Conservation (phyloP, 257 asterid species). For the Nicotiana sylvestris region DNA sequence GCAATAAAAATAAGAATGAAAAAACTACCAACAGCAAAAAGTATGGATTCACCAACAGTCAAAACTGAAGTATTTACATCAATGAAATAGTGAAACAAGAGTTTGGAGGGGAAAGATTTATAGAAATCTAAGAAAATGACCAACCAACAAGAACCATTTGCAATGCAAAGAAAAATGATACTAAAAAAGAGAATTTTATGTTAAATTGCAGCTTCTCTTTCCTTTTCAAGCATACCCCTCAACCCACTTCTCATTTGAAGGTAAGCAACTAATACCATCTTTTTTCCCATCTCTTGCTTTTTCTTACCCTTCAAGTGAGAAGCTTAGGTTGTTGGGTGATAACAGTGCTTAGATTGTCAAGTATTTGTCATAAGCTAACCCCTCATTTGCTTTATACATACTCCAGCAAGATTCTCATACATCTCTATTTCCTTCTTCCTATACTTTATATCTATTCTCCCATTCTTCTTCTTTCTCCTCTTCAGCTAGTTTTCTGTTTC, state of each 20-base stretch:
- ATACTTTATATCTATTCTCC: slow-evolving; percentile 6
- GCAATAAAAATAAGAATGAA: neutral
- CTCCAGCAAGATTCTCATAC: slow-evolving; percentile 58
- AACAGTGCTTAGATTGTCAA: slow-evolving; percentile 25
- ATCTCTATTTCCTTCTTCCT: slow-evolving; percentile 13
- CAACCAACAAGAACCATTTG: slow-evolving; percentile 33
- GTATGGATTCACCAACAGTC: neutral
- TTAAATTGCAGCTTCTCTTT: slow-evolving; percentile 46
- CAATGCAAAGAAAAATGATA: neutral
- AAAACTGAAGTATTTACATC: neutral
- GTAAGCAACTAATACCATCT: slow-evolving; percentile 43
- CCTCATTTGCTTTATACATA: slow-evolving; percentile 62
- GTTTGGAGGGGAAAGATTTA: slow-evolving; percentile 13
- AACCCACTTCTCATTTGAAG: slow-evolving; percentile 34
- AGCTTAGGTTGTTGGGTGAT: slow-evolving; percentile 55
- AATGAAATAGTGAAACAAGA: slow-evolving; percentile 9
- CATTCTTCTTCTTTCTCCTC: neutral
- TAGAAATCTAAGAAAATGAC: slow-evolving; percentile 44
- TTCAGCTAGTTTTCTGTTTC: neutral
- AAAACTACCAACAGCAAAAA: neutral
- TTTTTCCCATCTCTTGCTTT: slow-evolving; percentile 25
- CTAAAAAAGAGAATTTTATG: slow-evolving; percentile 11
- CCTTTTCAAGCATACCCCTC: slow-evolving; percentile 50
- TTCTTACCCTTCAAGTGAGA: slow-evolving; percentile 70
- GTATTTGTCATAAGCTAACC: slow-evolving; percentile 41